A percentile compares a stretch with the other conserved stretches of the same genome.
These are phyloP conservation scores for Syncephalastrum monosporum DNA, from an alignment of 371 early-diverging fungal species.

Conservation along the genomic window DNA sequence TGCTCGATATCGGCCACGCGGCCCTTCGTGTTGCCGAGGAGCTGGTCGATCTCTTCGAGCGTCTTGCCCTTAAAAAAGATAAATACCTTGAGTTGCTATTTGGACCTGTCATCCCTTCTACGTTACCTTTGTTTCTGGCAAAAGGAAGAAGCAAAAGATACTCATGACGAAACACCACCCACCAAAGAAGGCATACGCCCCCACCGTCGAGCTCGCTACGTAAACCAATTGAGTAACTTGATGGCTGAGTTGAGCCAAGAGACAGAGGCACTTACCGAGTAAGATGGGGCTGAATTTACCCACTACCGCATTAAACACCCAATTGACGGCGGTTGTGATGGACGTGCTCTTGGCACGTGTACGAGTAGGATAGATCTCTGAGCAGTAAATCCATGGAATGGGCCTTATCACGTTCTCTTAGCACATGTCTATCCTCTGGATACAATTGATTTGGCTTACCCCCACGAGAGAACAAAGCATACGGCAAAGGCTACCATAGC, in stretches of 20 bases:
- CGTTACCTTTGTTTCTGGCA: conserved; percentile 35
- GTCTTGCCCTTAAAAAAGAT: conserved; percentile 24
- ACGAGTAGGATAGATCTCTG: conserved; percentile 56
- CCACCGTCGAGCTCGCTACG: conserved; percentile 26
- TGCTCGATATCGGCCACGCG: no score
- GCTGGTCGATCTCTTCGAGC: conserved; percentile 26
- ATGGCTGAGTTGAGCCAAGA: not conserved
- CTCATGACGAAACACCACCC: conserved; percentile 22
- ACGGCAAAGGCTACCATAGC: conserved; percentile 27
- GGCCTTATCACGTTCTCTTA: conserved; percentile 7
- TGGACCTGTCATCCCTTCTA: not conserved
- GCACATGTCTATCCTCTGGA: no score
- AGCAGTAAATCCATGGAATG: conserved; percentile 46
- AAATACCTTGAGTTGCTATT: not conserved
- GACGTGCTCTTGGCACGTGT: conserved; percentile 53
- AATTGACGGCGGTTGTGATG: conserved; percentile 69
- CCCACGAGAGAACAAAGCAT: conserved; percentile 38
- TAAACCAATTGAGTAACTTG: not conserved
- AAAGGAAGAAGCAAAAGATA: conserved; percentile 17
- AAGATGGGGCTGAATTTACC: conserved; percentile 34
- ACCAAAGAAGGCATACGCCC: conserved; percentile 48
- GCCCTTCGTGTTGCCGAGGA: conserved; percentile 1
- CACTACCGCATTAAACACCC: conserved; percentile 47
- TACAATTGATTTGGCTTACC: not conserved
- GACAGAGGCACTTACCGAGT: conserved; percentile 9